Base-by-base conservation (phyloP, 345 rosid genomes). In the Kandelia obovata region DNA sequence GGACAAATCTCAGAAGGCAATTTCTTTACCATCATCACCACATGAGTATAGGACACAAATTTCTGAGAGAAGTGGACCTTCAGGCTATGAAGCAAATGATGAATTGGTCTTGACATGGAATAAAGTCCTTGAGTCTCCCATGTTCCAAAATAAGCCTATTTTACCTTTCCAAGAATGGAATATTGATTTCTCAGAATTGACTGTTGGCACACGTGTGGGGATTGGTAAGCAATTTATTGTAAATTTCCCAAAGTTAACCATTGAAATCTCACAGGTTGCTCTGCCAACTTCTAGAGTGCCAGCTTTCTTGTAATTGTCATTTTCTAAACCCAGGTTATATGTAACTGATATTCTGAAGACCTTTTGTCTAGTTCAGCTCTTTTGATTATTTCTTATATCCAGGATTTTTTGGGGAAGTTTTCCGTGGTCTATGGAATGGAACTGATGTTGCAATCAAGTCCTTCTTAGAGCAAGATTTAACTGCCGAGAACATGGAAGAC, bases 371-470 rank as follows among this genome's bases (percentile, higher is more conserved):
- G 37, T 46, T 31, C 20, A 49, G 49, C 30, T 25, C 5, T 64
- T 15, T 57, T 67, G 19, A 28, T 32, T 47, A 9, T 23, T 62
- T 57, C 26, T 26, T 47, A 19, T 53, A 52, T 66, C 32, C 69
- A 92, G 99, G 99, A 61, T 92, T 88, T 77, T 96, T 92, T 1
- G 99, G 99, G 47, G 96, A 96, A 86, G 99, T 96, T 53, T 96
- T 96, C 68, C 96, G 95, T 62, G 98, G 98, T 51, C 60, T 89
- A 61, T 96, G 99, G 99, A 96, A 90, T 71, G 99, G 99, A 73
- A 96, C 98, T 47, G 96, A 96, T 37, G 98, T 96, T 16, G 99
- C 99, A 32, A 89, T 90, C 80, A 96, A 96, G 86, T 88, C 89
- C 76, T 90, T 96, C 73, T 83, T 96, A 71, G 98, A 92, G 86